A percentile compares a stretch with the other conserved stretches of the same genome.
Conservation (phyloP, 2,329 filamentous ascomycete genomes). For the Xylariaceae sp. region DNA sequence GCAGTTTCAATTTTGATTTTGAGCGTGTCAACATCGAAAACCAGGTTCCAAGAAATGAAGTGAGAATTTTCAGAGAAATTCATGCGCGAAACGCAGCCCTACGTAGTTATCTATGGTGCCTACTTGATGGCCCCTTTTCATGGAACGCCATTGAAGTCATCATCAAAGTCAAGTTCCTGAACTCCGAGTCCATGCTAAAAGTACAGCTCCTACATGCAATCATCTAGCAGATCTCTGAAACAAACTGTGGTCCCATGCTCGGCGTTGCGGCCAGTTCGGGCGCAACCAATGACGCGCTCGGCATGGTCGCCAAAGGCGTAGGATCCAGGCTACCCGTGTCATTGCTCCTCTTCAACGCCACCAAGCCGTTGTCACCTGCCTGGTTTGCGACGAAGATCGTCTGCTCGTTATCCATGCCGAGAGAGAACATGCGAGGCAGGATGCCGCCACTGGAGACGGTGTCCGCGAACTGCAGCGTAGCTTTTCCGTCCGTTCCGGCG, state of each 20-base stretch:
- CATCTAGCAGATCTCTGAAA: conserved; percentile 19
- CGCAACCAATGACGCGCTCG: conserved; percentile 11
- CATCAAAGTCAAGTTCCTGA: too few species aligned
- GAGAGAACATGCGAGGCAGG: conserved; percentile 44
- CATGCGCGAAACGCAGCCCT: too few species aligned
- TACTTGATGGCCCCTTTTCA: background rate
- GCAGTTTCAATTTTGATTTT: too few species aligned
- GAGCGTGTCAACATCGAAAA: too few species aligned
- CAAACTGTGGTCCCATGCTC: conserved; percentile 24
- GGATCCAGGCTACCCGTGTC: conserved; percentile 16
- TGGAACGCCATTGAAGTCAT: background rate
- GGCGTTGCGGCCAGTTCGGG: conserved; percentile 8
- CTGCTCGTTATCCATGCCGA: conserved; percentile 23
- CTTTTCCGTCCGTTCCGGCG: conserved; percentile 3
- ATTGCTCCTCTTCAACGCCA: conserved; percentile 31
- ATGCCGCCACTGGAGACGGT: conserved; percentile 22
- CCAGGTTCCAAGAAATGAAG: too few species aligned
- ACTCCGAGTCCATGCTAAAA: too few species aligned
- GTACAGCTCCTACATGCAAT: background rate
- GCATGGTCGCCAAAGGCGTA: conserved; percentile 15
- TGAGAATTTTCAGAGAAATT: too few species aligned
- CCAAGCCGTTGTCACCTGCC: conserved; percentile 34
- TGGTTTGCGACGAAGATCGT: conserved; percentile 42
- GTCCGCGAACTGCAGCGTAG: conserved; percentile 14
- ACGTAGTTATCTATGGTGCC: too few species aligned